Evolutionary conservation across 2,329 filamentous ascomycete genomes (phyloP), one percentile per base, ranked within the genome.

Genomic region (Lachnellula subtilissima): DNA sequence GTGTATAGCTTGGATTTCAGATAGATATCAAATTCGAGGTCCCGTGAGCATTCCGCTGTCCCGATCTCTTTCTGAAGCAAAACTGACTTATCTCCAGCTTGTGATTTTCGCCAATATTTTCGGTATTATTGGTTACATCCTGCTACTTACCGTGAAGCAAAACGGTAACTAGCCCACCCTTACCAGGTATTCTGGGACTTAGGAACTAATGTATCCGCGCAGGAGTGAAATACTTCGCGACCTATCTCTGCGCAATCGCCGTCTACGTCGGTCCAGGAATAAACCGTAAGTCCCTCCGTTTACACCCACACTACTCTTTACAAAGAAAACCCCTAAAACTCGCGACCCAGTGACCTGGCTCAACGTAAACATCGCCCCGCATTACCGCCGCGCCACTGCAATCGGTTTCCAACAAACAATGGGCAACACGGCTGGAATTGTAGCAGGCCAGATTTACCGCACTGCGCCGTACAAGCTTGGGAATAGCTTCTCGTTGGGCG

Each of bases 181-280:
- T 32, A 12, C 11, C 4, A 32, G 4, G 3, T 32, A 32, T 32
- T 9, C 4, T 12, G 9, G 3, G 28, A 32, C 28, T 9, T 32
- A 32, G 9, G 11, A 25, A 14, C 43, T 46, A 46, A 19, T 11
- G 3, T 5, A 14, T 9, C 43, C 23, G 9, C 2, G 2, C 12
- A 54, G 59, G 56, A 3, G 58, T 63, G 48, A 72, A 76, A 53
- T 81, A 76, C 67, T 77, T 80, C 54, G 76, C 73, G 3, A 77
- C 75, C 1, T 81, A 76, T 64, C 67, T 81, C 12, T 75, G 73
- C 48, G 76, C 75, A 2, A 68, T 77, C 6, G 74, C 75, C 1
- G 73, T 77, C 2, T 81, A 80, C 56, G 75, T 72, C 7, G 74
- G 74, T 1, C 72, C 76, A 0, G 80, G 80, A 0, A 60, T 78